phyloP scores from a whole-genome alignment of 495 filamentous ascomycete genomes.

The Articulospora tetracladia region DNA sequence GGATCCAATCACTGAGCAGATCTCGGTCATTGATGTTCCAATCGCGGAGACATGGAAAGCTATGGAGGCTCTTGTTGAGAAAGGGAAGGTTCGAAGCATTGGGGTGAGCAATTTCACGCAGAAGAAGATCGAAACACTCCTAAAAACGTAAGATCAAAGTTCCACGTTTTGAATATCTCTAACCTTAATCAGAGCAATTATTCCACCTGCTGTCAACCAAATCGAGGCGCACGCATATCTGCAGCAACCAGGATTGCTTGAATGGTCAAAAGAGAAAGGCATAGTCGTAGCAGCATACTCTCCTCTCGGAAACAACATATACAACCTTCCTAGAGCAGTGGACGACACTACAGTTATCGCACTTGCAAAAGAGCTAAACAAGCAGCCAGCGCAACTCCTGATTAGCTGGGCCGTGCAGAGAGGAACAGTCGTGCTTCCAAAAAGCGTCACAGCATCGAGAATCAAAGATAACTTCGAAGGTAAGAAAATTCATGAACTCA shows the following conservation, averaged over 20 bases:
- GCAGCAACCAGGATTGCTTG: conserved; percentile 44
- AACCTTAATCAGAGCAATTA: conserved; percentile 15
- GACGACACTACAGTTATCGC: conserved; percentile 34
- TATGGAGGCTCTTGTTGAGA: conserved; percentile 46
- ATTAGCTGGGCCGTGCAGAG: conserved; percentile 48
- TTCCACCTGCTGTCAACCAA: conserved; percentile 55
- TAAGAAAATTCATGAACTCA: conserved; percentile 2
- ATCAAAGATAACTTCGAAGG: conserved; percentile 56
- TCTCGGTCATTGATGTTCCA: conserved; percentile 25
- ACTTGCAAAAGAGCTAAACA: conserved; percentile 41
- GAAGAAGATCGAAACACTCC: conserved; percentile 37
- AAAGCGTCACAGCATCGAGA: conserved; percentile 53
- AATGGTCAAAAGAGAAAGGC: conserved; percentile 39
- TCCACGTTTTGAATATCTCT: neutral
- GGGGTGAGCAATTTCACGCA: conserved; percentile 55
- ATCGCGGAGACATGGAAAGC: conserved; percentile 34
- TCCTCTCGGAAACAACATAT: conserved; percentile 57
- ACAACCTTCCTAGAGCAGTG: conserved; percentile 38
- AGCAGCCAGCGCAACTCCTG: conserved; percentile 45
- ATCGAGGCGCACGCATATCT: conserved; percentile 61
- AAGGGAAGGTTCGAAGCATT: conserved; percentile 65
- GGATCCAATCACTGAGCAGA: conserved; percentile 23
- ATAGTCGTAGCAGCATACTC: conserved; percentile 59
- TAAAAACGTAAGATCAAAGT: conserved; percentile 20
- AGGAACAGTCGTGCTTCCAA: conserved; percentile 54